These are phyloP conservation scores for Silene noctiflora DNA, from an alignment of 179 eudicot genomes.

Conservation along the genomic window DNA sequence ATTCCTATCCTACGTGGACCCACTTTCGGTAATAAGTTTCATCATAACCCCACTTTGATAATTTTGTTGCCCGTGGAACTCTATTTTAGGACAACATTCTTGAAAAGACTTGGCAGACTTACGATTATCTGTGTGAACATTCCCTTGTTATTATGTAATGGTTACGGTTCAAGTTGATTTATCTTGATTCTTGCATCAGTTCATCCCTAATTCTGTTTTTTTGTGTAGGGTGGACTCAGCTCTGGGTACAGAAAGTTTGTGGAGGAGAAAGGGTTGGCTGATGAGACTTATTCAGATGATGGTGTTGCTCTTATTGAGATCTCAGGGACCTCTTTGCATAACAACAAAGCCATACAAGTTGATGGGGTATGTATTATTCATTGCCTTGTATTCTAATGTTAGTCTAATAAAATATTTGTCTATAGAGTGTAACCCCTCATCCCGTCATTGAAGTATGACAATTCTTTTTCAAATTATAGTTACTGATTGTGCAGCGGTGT, in stretches of 20 bases:
- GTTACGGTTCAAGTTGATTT: constrained; percentile 4
- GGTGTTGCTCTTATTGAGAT: constrained; percentile 75
- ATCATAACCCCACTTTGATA: no score
- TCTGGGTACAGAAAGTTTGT: constrained; percentile 78
- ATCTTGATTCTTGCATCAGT: neutral
- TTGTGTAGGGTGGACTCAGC: constrained; percentile 82
- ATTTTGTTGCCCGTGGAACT: no score
- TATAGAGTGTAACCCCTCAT: no score
- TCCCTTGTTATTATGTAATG: constrained; percentile 1
- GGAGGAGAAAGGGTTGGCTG: constrained; percentile 77
- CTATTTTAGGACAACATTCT: no score
- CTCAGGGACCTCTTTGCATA: constrained; percentile 82
- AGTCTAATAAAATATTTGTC: no score
- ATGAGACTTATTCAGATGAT: constrained; percentile 81
- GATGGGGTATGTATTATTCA: constrained; percentile 59
- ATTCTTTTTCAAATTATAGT: no score
- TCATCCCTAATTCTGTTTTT: constrained; percentile 14
- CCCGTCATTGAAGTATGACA: no score
- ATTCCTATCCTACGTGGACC: no score
- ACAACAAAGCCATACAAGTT: constrained; percentile 83
- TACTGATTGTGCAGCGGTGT: no score
- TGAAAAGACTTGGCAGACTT: no score
- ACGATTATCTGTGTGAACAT: neutral
- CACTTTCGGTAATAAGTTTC: no score
- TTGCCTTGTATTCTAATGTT: neutral